A percentile compares a stretch with the other conserved stretches of the same genome.
Conservation (phyloP, 2,329 filamentous ascomycete species). For the Pseudonectria buxi region DNA sequence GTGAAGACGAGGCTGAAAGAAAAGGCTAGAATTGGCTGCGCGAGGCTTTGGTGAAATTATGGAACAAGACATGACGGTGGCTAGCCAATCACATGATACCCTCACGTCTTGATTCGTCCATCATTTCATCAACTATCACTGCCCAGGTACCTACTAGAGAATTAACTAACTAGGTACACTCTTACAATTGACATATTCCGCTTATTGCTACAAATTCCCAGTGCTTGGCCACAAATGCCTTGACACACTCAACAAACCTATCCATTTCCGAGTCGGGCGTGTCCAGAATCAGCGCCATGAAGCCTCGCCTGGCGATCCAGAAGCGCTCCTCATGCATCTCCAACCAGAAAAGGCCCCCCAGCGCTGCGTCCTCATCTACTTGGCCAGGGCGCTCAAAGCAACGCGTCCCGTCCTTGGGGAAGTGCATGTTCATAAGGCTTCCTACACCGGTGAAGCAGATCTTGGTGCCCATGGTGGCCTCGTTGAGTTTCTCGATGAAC, state of each 20-base stretch:
- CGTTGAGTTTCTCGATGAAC: slow-evolving; percentile 24
- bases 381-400: slow-evolving; percentile 23
- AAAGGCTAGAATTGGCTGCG: slow-evolving; percentile 10
- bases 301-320: slow-evolving; percentile 36
- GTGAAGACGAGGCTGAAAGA: slow-evolving; percentile 7
- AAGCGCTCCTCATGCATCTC: slow-evolving; percentile 39
- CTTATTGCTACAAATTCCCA: slow-evolving; percentile 10
- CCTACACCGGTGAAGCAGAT: slow-evolving; percentile 33
- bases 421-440: slow-evolving; percentile 31
- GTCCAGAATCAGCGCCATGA: slow-evolving; percentile 33
- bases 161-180: too few relatives aligned
- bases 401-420: slow-evolving; percentile 23
- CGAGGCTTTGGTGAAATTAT: slow-evolving; percentile 7
- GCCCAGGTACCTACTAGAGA: too few relatives aligned
- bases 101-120: too few relatives aligned
- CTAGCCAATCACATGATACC: slow-evolving; percentile 13
- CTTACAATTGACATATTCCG: too few relatives aligned
- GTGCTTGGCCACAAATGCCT: slow-evolving; percentile 26
- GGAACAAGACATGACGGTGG: slow-evolving; percentile 1
- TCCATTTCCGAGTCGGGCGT: slow-evolving; percentile 34
- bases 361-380: slow-evolving; percentile 22
- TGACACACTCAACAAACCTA: slow-evolving; percentile 32
- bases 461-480: slow-evolving; percentile 27
- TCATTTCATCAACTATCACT: too few relatives aligned
- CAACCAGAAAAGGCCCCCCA: slow-evolving; percentile 40